phyloP scores from a whole-genome alignment of 306 rosid species.

The Cicer bijugum region DNA sequence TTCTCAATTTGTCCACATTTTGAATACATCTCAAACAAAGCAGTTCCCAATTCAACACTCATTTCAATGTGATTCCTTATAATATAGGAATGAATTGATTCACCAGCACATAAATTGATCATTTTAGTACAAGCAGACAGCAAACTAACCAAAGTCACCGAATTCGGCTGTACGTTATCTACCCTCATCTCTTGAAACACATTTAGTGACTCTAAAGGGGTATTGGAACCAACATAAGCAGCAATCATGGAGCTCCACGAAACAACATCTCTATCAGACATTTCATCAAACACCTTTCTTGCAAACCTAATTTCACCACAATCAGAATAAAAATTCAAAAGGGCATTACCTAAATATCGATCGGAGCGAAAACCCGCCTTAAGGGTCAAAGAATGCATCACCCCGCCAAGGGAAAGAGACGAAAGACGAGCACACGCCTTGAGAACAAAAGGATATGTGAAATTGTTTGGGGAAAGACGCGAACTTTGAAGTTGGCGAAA shows the following conservation, averaged over 20 bases:
- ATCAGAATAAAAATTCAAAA: conserved; percentile 53
- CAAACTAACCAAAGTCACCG: conserved; percentile 61
- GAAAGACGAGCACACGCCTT: conserved; percentile 56
- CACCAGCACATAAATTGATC: conserved; percentile 48
- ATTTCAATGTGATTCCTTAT: conserved; percentile 40
- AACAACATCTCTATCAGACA: conserved; percentile 60
- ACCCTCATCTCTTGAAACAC: conserved; percentile 51
- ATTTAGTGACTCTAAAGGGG: conserved; percentile 45
- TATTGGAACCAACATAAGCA: conserved; percentile 48
- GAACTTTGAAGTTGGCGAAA: conserved; percentile 47
- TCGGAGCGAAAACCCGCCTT: conserved; percentile 51
- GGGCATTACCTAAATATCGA: conserved; percentile 50
- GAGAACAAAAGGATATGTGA: conserved; percentile 61
- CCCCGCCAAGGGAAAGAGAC: conserved; percentile 43
- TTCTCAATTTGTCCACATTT: conserved; percentile 58
- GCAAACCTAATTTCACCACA: conserved; percentile 45
- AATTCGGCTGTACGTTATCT: conserved; percentile 51
- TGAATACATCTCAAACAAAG: conserved; percentile 62
- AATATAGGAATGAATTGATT: conserved; percentile 57
- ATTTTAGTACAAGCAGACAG: conserved; percentile 59
- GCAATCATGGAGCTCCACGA: conserved; percentile 71
- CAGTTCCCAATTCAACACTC: conserved; percentile 62
- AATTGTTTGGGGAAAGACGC: conserved; percentile 51
- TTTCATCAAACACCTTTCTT: conserved; percentile 58
- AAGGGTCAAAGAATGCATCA: conserved; percentile 50